Conservation (phyloP, 2,329 filamentous ascomycete species). For the Trichoderma atroviride region DNA sequence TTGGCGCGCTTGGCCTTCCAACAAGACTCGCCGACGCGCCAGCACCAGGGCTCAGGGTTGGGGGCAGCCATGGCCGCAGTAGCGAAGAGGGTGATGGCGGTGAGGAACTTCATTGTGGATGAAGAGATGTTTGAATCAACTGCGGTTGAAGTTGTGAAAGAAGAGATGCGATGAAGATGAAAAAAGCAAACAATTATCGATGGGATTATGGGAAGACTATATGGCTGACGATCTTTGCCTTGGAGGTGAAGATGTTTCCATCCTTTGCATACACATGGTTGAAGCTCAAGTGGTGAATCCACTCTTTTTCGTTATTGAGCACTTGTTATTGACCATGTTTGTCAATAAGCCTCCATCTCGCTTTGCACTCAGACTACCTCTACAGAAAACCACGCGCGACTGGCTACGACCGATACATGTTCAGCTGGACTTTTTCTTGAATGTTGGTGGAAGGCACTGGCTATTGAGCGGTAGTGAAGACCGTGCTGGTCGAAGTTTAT, state of each 20-base stretch:
- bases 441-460: neutral
- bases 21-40: constrained; percentile 39
- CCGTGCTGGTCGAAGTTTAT: neutral
- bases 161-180: constrained; percentile 1
- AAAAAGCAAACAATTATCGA: neutral
- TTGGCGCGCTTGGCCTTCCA: constrained; percentile 40
- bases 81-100: constrained; percentile 33
- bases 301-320: constrained; percentile 17
- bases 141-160: neutral
- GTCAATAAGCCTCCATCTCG: constrained; percentile 18
- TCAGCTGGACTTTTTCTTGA: neutral
- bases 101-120: constrained; percentile 36
- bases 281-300: constrained; percentile 6
- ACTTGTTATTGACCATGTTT: constrained; percentile 11
- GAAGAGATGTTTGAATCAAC: neutral
- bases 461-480: neutral
- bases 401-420: neutral
- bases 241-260: neutral
- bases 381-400: neutral
- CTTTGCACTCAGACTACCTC: neutral
- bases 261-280: neutral
- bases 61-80: constrained; percentile 30
- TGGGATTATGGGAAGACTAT: constrained; percentile 15
- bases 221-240: neutral
- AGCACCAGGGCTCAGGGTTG: constrained; percentile 34